These are phyloP conservation scores for Erythrobasidium hasegawianum DNA, from an alignment of 1,284 basidiomycete genomes.

Conservation along the genomic window DNA sequence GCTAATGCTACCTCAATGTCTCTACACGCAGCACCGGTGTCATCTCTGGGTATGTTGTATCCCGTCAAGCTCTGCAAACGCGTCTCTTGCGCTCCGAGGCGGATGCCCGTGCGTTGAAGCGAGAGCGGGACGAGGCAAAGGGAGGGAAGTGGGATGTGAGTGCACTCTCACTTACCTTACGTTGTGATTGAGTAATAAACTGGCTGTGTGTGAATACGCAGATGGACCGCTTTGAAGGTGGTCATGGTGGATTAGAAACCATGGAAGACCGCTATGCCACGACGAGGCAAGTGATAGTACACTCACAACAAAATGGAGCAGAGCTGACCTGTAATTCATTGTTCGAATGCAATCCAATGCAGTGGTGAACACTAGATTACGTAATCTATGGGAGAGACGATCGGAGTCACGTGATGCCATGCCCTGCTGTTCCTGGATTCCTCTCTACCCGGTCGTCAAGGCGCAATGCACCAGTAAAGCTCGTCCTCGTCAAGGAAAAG, in stretches of 20 bases:
- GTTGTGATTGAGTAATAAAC: neutral
- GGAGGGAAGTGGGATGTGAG: conserved; percentile 13
- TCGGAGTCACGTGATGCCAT: too few relatives aligned
- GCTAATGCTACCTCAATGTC: too few relatives aligned
- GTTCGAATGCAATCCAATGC: too few relatives aligned
- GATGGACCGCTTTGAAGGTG: conserved; percentile 37
- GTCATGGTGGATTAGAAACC: conserved; percentile 41
- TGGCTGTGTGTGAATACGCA: neutral
- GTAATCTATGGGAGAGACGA: too few relatives aligned
- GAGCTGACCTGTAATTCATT: too few relatives aligned
- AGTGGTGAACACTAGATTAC: too few relatives aligned
- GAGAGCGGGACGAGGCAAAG: neutral
- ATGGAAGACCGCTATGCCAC: conserved; percentile 44
- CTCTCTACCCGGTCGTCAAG: too few relatives aligned
- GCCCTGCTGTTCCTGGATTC: too few relatives aligned
- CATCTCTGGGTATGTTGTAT: conserved; percentile 32
- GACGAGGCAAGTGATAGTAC: conserved; percentile 39
- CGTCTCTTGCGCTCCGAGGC: conserved; percentile 25
- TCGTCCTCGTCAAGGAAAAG: too few relatives aligned
- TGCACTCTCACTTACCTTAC: neutral
- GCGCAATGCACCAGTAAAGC: too few relatives aligned
- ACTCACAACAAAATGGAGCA: neutral
- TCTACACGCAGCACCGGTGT: conserved; percentile 31
- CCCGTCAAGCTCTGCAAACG: conserved; percentile 20
- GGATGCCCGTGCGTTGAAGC: conserved; percentile 3